These are phyloP conservation scores for Dendrocalamus sinicus DNA, from an alignment of 176 grass and related monocot genomes.

Conservation along the genomic window DNA sequence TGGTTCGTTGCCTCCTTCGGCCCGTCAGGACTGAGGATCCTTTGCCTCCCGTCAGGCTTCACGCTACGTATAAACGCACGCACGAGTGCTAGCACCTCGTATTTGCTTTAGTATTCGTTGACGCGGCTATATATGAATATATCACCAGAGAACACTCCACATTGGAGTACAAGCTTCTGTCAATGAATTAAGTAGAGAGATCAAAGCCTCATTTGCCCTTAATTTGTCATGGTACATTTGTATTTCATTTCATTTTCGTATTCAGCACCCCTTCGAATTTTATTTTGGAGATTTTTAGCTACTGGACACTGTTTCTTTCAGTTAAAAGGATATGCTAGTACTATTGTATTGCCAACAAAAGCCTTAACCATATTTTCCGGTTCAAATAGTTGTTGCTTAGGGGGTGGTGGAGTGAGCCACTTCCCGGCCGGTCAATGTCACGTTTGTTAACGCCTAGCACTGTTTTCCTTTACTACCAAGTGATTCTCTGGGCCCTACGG, in stretches of 20 bases:
- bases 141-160: neutral
- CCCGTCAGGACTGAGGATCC: neutral
- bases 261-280: neutral
- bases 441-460: neutral
- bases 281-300: neutral
- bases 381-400: neutral
- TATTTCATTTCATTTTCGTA: neutral
- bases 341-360: neutral
- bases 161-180: neutral
- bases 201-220: too few relatives aligned
- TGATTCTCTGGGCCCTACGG: slow-evolving; percentile 6
- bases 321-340: neutral
- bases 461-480: slow-evolving; percentile 11
- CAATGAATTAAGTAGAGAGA: neutral
- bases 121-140: neutral
- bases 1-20: slow-evolving; percentile 25
- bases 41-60: slow-evolving; percentile 5
- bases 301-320: neutral
- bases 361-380: neutral
- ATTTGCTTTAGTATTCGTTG: neutral
- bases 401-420: neutral
- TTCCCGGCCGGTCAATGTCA: neutral
- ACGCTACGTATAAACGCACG: neutral
- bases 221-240: too few relatives aligned
- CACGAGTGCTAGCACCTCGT: neutral